Base-by-base conservation (phyloP, 257 asterid genomes). In the Petrea volubilis region DNA sequence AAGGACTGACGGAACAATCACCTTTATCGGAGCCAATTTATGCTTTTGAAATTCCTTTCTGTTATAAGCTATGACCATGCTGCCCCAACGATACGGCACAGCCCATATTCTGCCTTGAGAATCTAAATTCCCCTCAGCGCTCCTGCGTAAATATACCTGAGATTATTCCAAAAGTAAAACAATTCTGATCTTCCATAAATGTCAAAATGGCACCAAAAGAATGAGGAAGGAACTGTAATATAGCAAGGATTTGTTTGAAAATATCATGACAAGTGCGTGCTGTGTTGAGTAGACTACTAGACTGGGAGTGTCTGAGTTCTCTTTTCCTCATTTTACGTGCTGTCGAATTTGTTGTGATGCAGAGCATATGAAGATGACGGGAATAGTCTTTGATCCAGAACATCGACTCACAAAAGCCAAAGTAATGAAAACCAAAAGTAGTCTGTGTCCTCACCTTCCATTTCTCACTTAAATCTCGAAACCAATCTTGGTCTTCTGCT, bases 91-190 rank as follows among this genome's bases (percentile, higher is more conserved):
- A 77, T 89, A 94, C 1, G 99, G 98, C 56, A 80, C 95, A 44
- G 98, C 97, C 95, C 95, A 94, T 66, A 94, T 78, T 61, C 74
- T 73, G 71, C 98, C 99, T 49, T 68, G 85, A 67, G 95, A 68
- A 82, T 88, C 88, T 50, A 89, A 73, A 79, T 82, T 85, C 68
- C 98, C 99, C 23, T 89, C 86, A 66, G 74, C 67, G 76, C 96
- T 87, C 96, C 99, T 94, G 92, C 96, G 96, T 71, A 94, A 80
- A 94, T 91, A 90, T 80, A 81, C 97, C 99, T 94, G 99, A 80
- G 86, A 94, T 89, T 86, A 77, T 81, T 74, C 78, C 72, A 83
- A 52, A 82, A 80, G 77, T 78, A 77, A 78, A 81, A 74, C 50
- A 74, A 71, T 65, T 64, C 55, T 77, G 77, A 79, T 73, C 70